Evolutionary conservation across 1,284 basidiomycete genomes (phyloP), one percentile per base, ranked within the genome.

Genomic region (Cerrena zonata): DNA sequence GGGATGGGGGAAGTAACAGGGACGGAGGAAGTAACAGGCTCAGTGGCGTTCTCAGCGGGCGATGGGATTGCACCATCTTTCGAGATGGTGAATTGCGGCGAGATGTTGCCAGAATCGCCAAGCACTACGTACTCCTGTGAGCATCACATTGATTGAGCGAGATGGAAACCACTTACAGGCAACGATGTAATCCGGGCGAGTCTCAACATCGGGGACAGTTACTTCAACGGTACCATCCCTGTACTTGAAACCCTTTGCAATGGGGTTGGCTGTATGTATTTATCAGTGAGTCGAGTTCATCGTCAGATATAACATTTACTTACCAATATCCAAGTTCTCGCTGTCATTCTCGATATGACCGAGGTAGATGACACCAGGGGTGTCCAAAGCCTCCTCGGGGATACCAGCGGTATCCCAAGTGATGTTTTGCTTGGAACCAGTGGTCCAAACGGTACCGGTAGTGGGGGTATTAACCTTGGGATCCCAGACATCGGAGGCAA

Each of bases 301-400:
- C n/a, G n/a, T n/a, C n/a, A n/a, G n/a, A n/a, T n/a, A n/a, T n/a
- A n/a, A n/a, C 3, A 44, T 45, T 12, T 11, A 65, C 76, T 53
- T 50, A 75, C 75, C 1, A 39, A 59, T 53, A 51, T 76, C 61
- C 53, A 79, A 57, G 60, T 78, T 63, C 62, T 78, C 76, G 40
- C 62, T 66, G 45, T 45, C 48, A 34, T 53, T 52, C 34, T 53
- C 52, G 13, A 58, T 10, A 55, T 57, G 63, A n/a, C 75, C 76
- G n/a, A 77, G 66, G 5, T 72, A 49, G 41, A 76, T 30, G n/a
- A 56, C 23, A 25, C 73, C 59, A 2, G 59, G 65, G 26, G 65
- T 54, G 56, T 65, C 58, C 50, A 51, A 18, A 21, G 56, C 61
- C 13, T 59, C 60, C 0, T 5, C 2, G 11, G 75, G 73, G 38